A percentile compares a stretch with the other conserved stretches of the same genome.
Evolutionary conservation across 345 rosid species (phyloP).

Genomic region (Limnanthes douglasii): DNA sequence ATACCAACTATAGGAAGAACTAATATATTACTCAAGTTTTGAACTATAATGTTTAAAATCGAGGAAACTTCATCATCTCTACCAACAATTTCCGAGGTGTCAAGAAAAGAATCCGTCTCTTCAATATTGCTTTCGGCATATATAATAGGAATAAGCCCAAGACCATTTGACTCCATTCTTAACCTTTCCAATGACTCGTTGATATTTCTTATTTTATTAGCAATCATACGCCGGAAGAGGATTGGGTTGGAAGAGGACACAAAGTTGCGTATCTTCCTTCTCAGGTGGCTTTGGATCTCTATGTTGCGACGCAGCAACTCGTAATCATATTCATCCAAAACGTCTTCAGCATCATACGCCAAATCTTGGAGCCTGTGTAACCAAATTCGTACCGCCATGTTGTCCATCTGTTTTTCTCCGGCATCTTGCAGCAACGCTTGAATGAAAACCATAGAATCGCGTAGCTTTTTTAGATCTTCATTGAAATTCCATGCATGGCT

Average conservation of each 20-base stretch:
- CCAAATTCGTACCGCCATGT: constrained; percentile 5
- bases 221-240: neutral
- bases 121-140: neutral
- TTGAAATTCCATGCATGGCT: constrained; percentile 1
- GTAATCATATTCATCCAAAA: constrained; percentile 4
- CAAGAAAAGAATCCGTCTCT: no score
- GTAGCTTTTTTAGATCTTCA: constrained; percentile 1
- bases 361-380: constrained; percentile 8
- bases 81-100: constrained; percentile 1
- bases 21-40: neutral
- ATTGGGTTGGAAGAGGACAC: neutral
- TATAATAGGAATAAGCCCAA: neutral
- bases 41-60: constrained; percentile 2
- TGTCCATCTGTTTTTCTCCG: constrained; percentile 4
- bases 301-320: constrained; percentile 1
- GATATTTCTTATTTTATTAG: constrained; percentile 3
- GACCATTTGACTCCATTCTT: neutral
- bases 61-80: constrained; percentile 5
- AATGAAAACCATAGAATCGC: neutral
- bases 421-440: constrained; percentile 13
- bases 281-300: neutral
- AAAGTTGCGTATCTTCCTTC: constrained; percentile 3
- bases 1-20: constrained; percentile 11
- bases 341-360: no score
- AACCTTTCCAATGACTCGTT: neutral